Evolutionary conservation across 2,329 filamentous ascomycete species (phyloP), one percentile per base, ranked within the genome.

Genomic region (Xylariales sp.): DNA sequence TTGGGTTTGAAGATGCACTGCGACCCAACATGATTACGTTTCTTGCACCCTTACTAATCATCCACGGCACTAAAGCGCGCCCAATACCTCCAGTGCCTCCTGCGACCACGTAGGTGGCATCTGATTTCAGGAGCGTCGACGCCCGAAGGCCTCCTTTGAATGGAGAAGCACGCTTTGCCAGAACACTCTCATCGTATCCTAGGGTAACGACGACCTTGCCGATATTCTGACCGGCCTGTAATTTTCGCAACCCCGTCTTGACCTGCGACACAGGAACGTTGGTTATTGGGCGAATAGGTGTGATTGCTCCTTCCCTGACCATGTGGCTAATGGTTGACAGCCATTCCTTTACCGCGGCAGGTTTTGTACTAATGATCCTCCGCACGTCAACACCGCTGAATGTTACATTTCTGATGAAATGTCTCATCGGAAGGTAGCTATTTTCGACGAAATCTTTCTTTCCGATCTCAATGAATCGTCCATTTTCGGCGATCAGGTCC

Each of bases 401-500:
- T 9, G 37, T 39, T 10, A 21, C 37, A 14, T 39, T 39, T 4
- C 25, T 14, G 15, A 12, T n/a, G 15, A 39, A 39, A 2, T 14
- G 22, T 1, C 22, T 15, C 37, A 39, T 39, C 4, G 14, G 14
- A 11, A 39, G 19, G 24, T 39, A 16, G 37, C 14, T 39, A 4
- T 39, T 39, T 7, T 39, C 15, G 14, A 39, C 16, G 7, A 29
- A 12, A 31, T 48, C 43, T 2, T 12, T 14, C 43, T 58, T 62
- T 6, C 66, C 63, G 22, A 74, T 62, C 40, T 75, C 70, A 4
- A 75, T 50, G 33, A 74, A 70, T 3, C 64, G 59, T 2, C 69
- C 70, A 47, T 69, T 70, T 12, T 57, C 58, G 32, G 65, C 64
- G 14, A 76, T 52, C 37, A 64, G 69, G 3, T 60, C 57, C 66